phyloP scores from a whole-genome alignment of 2,329 filamentous ascomycete species.

The Trichoderma brevicompactum region DNA sequence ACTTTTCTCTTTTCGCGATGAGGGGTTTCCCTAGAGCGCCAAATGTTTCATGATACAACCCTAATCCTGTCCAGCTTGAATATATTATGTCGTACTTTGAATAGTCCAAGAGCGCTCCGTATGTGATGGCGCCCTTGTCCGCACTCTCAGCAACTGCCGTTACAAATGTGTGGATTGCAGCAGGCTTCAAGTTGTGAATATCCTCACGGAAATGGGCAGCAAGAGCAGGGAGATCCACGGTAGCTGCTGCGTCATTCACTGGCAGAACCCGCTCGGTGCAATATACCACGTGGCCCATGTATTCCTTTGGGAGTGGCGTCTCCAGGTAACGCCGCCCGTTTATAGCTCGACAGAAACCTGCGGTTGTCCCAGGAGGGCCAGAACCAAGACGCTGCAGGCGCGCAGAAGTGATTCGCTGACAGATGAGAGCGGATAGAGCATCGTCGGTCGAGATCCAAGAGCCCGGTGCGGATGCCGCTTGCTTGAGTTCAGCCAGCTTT shows the following conservation, averaged over 20 bases:
- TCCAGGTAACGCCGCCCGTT: not conserved
- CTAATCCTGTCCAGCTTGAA: not conserved
- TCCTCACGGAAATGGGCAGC: not conserved
- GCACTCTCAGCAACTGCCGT: not conserved
- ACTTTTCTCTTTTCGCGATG: constrained; percentile 1
- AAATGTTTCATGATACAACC: not conserved
- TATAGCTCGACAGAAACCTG: not conserved
- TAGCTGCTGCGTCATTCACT: not conserved
- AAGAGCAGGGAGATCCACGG: not conserved
- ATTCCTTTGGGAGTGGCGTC: not conserved
- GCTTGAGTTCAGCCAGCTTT: not conserved
- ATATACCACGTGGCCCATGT: constrained; percentile 9
- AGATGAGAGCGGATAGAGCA: not conserved
- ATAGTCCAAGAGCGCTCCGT: not conserved
- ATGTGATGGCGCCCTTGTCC: not conserved
- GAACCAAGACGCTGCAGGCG: not conserved
- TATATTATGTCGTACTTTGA: not conserved
- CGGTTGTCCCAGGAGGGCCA: not conserved
- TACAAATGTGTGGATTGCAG: constrained; percentile 1
- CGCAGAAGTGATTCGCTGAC: constrained; percentile 1
- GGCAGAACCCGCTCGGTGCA: not conserved
- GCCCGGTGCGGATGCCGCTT: not conserved
- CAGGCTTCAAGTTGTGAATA: not conserved
- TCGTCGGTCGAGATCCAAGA: constrained; percentile 15
- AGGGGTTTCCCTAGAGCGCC: not conserved